Evolutionary conservation across 208 protist species (phyloP), one percentile per base, ranked within the genome.

Genomic region (Trypanosoma cruzi): DNA sequence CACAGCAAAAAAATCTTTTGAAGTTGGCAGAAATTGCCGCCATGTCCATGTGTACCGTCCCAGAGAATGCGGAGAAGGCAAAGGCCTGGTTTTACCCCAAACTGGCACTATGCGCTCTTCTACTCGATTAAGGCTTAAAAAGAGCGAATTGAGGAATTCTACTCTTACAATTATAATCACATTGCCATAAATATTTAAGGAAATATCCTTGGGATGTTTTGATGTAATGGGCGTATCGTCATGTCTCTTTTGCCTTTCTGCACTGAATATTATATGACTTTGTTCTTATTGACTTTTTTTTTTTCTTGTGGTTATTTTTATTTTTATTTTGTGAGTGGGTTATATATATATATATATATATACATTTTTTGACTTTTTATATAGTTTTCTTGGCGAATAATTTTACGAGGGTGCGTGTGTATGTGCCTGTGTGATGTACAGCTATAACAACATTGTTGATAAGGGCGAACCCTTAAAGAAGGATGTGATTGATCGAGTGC

Each of bases 381-480:
- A 16, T 28, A 18, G 57, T 37, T 50, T 44, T 63, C 42, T 74
- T 46, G 50, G 24, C 57, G 36, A 18, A 63, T 50, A 32, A 5
- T 29, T 22, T 46, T 37, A 8, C 2, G 37, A 42, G 57, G n/a
- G 54, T 7, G 46, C 44, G 18, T 37, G 10, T 52, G 22, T 49
- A 59, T 40, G 1, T 53, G 4, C 52, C 18, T 14, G 37, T 20
- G 37, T 13, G n/a, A 81, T 84, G 78, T 85, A 86, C 69, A 90
- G 90, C 68, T 96, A 93, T 77, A 94, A 93, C 73, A 92, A 96
- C 77, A 94, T 96, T 59, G 65, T 94, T 4, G 84, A 94, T 67
- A 96, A 94, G 70, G 69, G 77, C 29, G 88, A 92, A 50, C 88
- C 90, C 2, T 28, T 54, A 20, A 79, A 92, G 22, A 94, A 90